phyloP scores from a whole-genome alignment of 2,329 filamentous ascomycete species.

The Ilyonectria mors-panacis region DNA sequence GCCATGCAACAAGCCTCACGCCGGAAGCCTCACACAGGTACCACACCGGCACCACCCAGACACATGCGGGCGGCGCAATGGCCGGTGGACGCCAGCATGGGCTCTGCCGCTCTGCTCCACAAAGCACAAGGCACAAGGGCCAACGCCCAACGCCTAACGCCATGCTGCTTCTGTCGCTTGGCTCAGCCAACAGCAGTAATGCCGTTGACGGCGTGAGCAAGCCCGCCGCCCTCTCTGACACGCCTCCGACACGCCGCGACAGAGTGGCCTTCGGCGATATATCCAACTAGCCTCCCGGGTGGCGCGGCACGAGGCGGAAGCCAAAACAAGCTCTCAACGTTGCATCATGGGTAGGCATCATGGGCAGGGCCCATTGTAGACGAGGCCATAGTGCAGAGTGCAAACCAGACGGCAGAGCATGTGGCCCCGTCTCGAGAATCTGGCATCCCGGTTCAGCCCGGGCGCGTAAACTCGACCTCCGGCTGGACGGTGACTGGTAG shows the following conservation, averaged over 20 bases:
- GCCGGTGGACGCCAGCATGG: constrained; percentile 25
- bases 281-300: constrained; percentile 40
- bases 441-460: constrained; percentile 58
- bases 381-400: constrained; percentile 11
- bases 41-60: neutral
- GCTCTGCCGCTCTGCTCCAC: neutral
- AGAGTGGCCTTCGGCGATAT: constrained; percentile 14
- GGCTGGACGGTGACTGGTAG: constrained; percentile 61
- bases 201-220: neutral
- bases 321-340: constrained; percentile 39
- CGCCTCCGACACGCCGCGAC: constrained; percentile 7
- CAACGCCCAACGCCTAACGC: neutral
- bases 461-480: constrained; percentile 69
- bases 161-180: neutral
- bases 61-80: constrained; percentile 1
- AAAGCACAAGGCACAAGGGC: neutral
- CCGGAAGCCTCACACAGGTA: constrained; percentile 16
- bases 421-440: constrained; percentile 28
- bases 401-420: constrained; percentile 27
- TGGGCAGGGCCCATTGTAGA: neutral
- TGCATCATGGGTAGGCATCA: constrained; percentile 12
- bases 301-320: constrained; percentile 55
- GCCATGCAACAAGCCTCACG: constrained; percentile 32
- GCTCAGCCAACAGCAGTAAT: neutral
- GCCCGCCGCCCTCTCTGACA: neutral